Base-by-base conservation (phyloP, 2,329 filamentous ascomycete genomes). In the Eutypella sp. region DNA sequence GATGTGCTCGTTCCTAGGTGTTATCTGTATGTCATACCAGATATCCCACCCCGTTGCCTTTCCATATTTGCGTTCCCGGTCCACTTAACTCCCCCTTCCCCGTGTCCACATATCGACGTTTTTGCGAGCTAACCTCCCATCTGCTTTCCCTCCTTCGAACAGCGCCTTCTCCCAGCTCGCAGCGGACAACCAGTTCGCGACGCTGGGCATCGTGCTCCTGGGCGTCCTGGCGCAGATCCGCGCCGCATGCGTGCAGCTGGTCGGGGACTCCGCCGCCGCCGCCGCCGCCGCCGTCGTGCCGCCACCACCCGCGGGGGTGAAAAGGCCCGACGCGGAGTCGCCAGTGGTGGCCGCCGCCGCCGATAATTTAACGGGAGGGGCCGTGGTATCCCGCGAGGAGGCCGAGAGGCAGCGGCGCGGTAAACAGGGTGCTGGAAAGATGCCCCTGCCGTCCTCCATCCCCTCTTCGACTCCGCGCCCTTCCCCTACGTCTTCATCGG, bases 141-240 rank as follows among this genome's bases (percentile, higher is more conserved):
- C 24, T 31, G 11, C 5, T n/a, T n/a, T n/a, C n/a, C n/a, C n/a
- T n/a, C n/a, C n/a, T n/a, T n/a, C n/a, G n/a, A n/a, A 41, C 45
- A 82, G 78, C 5, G 69, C 79, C 1, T 91, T 92, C 62, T 82
- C 82, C 1, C 84, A 83, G 51, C 68, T 92, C 36, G 69, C 84
- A 3, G 82, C 83, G 16, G 86, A 91, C 62, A 79, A 76, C 27
- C 87, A 89, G 57, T 87, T 87, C 63, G 80, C 87, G 2, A 72
- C 81, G 4, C 71, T 92, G 3, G 88, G 87, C 4, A 69, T 89
- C 18, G 73, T 87, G 51, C 73, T 92, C 9, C 61, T 91, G 39
- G 81, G 78, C 18, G 67, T 79, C 2, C 67, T 91, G 47, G 82
- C 83, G 4, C 78, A 79, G 50, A 65, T 85, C 19, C 66, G 76